phyloP scores from a whole-genome alignment of 2,329 filamentous ascomycete genomes.

The Rhynchosporium agropyri region DNA sequence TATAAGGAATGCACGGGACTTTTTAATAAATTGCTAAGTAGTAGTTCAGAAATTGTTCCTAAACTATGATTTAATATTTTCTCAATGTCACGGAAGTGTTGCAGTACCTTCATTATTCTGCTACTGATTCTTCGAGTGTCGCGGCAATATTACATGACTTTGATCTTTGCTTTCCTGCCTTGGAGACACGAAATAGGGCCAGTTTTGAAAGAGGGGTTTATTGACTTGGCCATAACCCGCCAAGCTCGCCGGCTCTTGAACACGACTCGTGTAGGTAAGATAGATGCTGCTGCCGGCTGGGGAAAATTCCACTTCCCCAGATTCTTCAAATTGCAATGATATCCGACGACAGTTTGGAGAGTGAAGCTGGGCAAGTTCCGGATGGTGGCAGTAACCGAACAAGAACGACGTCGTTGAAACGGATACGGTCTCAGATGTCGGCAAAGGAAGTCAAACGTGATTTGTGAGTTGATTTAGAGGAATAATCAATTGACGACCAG shows the following conservation, averaged over 20 bases:
- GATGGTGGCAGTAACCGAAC: constrained; percentile 7
- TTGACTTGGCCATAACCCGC: no score
- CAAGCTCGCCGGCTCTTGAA: constrained; percentile 1
- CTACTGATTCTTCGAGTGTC: no score
- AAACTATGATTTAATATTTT: no score
- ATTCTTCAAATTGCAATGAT: constrained; percentile 18
- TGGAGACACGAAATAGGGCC: no score
- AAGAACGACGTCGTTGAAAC: constrained; percentile 26
- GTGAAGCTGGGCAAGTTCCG: constrained; percentile 23
- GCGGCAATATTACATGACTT: no score
- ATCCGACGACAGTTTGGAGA: constrained; percentile 16
- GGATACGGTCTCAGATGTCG: constrained; percentile 35
- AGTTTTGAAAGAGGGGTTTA: no score
- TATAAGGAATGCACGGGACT: no score
- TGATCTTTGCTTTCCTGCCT: no score
- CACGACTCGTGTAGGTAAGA: neutral
- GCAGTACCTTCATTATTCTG: no score
- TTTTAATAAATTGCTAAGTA: no score
- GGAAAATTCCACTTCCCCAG: constrained; percentile 18
- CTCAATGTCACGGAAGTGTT: no score
- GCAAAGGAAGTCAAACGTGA: constrained; percentile 35
- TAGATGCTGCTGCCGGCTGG: constrained; percentile 12
- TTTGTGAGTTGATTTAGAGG: constrained; percentile 27
- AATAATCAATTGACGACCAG: neutral
- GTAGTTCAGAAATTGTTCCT: no score